phyloP scores from a whole-genome alignment of 192 early-diverging fungal genomes.

The Gaertneriomyces semiglobifer region DNA sequence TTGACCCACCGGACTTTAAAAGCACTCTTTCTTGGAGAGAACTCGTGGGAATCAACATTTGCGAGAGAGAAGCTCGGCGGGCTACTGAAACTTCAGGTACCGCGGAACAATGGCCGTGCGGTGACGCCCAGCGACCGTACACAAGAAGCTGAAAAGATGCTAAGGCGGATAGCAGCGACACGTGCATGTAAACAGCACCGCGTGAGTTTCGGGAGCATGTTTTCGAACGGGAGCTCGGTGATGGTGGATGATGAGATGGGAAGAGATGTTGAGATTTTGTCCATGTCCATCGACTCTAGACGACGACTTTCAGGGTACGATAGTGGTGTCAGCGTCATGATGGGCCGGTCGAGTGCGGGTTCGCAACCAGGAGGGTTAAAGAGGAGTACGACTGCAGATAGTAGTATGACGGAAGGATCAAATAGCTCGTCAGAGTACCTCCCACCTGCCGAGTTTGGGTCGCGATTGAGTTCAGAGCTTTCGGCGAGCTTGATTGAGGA shows the following conservation, averaged over 20 bases:
- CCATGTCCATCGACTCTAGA: no score
- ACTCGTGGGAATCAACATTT: slow-evolving; percentile 20
- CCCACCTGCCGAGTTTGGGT: slow-evolving; percentile 10
- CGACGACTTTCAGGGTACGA: no score
- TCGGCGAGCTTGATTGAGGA: slow-evolving; percentile 24
- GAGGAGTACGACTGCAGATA: no score
- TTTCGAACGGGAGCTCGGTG: background rate
- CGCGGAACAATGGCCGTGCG: background rate
- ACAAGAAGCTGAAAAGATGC: slow-evolving; percentile 18
- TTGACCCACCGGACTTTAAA: slow-evolving; percentile 29
- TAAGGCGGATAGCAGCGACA: slow-evolving; percentile 1
- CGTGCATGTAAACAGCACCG: background rate
- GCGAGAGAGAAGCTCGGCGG: background rate
- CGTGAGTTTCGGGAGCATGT: slow-evolving; percentile 12
- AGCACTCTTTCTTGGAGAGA: slow-evolving; percentile 23
- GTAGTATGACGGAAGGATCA: no score
- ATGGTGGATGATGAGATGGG: background rate
- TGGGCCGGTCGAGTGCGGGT: no score
- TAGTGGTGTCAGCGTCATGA: no score
- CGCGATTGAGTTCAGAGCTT: slow-evolving; percentile 2
- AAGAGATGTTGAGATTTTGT: no score
- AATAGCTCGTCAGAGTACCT: slow-evolving; percentile 5
- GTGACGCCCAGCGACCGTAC: slow-evolving; percentile 7
- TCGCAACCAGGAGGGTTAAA: no score
- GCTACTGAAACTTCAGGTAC: slow-evolving; percentile 5